Conservation (phyloP, 2,329 filamentous ascomycete species). For the Phyllosticta citrichinensis region DNA sequence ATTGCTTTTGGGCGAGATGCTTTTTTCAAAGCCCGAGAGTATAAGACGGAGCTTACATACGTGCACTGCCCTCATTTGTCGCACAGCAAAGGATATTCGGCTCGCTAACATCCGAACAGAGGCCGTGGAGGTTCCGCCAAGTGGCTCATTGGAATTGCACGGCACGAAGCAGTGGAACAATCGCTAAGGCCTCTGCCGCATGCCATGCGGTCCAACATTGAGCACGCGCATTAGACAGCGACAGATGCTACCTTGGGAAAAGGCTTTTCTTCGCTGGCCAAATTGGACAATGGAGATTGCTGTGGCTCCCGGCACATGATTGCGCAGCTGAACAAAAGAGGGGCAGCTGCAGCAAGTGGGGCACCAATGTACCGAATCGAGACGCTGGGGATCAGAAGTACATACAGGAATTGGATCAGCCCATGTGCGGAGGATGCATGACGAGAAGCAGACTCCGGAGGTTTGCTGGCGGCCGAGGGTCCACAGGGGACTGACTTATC, state of each 20-base stretch:
- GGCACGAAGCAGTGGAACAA: background rate
- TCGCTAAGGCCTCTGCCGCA: background rate
- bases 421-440: background rate
- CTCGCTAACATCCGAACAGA: background rate
- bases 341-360: background rate
- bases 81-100: background rate
- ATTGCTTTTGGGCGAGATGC: constrained; percentile 2
- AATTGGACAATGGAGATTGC: background rate
- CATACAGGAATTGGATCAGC: background rate
- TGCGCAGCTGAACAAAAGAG: background rate
- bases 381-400: background rate
- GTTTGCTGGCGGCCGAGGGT: background rate
- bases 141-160: background rate
- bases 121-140: background rate
- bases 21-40: background rate
- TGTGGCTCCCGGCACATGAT: background rate
- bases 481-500: background rate
- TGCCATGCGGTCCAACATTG: background rate
- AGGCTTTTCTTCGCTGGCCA: background rate
- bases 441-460: background rate
- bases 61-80: background rate
- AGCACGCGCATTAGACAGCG: background rate
- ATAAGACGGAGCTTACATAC: constrained; percentile 9
- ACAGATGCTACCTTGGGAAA: background rate
- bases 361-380: background rate